Evolutionary conservation across 345 rosid species (phyloP).

Genomic region (Bretschneidera sinensis): DNA sequence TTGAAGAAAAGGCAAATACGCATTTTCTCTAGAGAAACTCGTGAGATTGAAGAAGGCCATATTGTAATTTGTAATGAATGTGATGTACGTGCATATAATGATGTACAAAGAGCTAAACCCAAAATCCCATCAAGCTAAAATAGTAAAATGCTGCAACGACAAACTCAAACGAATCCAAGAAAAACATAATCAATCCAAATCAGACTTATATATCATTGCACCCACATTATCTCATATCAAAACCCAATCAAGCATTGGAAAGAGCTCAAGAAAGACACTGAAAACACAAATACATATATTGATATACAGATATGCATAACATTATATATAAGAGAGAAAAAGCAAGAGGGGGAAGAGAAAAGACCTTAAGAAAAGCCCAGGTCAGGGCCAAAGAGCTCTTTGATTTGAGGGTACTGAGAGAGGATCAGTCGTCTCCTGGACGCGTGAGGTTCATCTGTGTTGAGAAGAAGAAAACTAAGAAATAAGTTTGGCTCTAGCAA

Average conservation of each 20-base stretch:
- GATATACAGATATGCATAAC: not conserved
- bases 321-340: not conserved
- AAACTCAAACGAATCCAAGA: not conserved
- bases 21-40: not conserved
- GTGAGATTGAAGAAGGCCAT: not conserved
- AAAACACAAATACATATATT: not conserved
- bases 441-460: constrained; percentile 87
- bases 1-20: not conserved
- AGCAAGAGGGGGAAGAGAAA: not conserved
- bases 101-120: not conserved
- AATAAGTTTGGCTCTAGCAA: no score
- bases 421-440: constrained; percentile 66
- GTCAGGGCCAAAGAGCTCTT: constrained; percentile 82
- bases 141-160: not conserved
- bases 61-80: no score
- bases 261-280: not conserved
- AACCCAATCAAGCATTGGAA: not conserved
- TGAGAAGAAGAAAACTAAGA: no score
- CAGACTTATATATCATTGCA: no score
- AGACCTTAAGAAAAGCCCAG: constrained; percentile 71
- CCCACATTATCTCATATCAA: constrained; percentile 10
- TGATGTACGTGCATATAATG: not conserved
- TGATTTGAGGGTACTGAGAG: no score
- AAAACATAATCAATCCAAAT: not conserved
- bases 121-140: not conserved